A percentile compares a stretch with the other conserved stretches of the same genome.
Conservation (phyloP, 805 yeast species). For the Nakazawaea laoshanensis region DNA sequence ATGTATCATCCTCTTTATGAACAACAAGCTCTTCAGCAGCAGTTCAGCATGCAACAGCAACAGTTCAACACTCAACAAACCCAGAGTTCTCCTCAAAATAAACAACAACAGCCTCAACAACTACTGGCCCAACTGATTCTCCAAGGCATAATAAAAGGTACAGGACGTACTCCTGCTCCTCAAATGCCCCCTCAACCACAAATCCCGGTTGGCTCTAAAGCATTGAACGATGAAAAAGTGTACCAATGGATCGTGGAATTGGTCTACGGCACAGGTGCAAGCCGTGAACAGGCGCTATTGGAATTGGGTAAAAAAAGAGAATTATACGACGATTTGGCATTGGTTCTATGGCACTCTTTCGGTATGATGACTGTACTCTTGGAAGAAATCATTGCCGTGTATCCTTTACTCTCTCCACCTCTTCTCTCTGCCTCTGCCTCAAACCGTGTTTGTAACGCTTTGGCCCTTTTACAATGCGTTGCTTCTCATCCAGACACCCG, state of each 20-base stretch:
- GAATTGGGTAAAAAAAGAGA: slow-evolving; percentile 93
- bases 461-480: slow-evolving; percentile 91
- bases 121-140: slow-evolving; percentile 13
- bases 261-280: slow-evolving; percentile 69
- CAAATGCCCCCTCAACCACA: slow-evolving; percentile 11
- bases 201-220: slow-evolving; percentile 21
- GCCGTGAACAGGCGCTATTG: slow-evolving; percentile 80
- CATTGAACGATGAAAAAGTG: slow-evolving; percentile 71
- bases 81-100: background rate
- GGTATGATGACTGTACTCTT: slow-evolving; percentile 91
- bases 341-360: slow-evolving; percentile 90
- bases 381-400: slow-evolving; percentile 85
- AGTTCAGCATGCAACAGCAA: slow-evolving; percentile 10
- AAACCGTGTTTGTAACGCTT: slow-evolving; percentile 90
- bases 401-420: slow-evolving; percentile 85
- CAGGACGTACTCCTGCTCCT: too few species aligned
- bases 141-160: background rate
- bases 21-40: slow-evolving; percentile 17
- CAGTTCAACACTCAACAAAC: background rate
- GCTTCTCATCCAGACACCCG: slow-evolving; percentile 93
- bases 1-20: slow-evolving; percentile 10
- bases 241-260: slow-evolving; percentile 86
- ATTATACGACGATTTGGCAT: slow-evolving; percentile 87
- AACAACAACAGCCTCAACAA: slow-evolving; percentile 3
- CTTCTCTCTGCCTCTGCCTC: slow-evolving; percentile 77